Evolutionary conservation across 805 yeast species (phyloP).

Genomic region (Wickerhamiella spandovensis): DNA sequence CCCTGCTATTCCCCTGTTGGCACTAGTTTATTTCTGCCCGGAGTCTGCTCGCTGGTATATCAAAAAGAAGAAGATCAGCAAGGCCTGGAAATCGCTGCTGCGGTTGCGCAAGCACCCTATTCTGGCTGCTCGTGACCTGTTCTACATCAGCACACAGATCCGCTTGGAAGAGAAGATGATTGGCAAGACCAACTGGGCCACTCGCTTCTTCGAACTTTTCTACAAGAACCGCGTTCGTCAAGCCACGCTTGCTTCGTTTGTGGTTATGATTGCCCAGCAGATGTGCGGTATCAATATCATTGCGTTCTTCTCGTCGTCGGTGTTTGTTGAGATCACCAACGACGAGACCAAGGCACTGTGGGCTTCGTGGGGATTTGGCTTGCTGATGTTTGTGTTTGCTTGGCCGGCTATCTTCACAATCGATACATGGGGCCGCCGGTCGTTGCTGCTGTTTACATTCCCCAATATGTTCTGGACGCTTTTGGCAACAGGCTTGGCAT

Average conservation of each 20-base stretch:
- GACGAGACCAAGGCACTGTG: slow-evolving; percentile 22
- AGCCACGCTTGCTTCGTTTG: slow-evolving; percentile 63
- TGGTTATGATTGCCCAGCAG: slow-evolving; percentile 80
- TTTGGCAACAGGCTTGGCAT: slow-evolving; percentile 42
- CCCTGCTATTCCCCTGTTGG: slow-evolving; percentile 37
- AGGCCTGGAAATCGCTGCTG: slow-evolving; percentile 36
- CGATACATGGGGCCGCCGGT: slow-evolving; percentile 62
- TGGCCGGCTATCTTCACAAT: slow-evolving; percentile 67
- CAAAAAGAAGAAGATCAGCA: slow-evolving; percentile 34
- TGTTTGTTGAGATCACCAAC: slow-evolving; percentile 34
- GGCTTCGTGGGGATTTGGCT: slow-evolving; percentile 74
- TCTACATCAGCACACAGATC: slow-evolving; percentile 39
- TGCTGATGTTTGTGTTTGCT: slow-evolving; percentile 64
- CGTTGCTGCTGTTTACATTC: slow-evolving; percentile 39
- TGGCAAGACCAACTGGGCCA: background rate
- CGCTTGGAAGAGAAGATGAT: slow-evolving; percentile 23
- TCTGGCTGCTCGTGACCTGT: slow-evolving; percentile 50
- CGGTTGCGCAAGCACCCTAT: slow-evolving; percentile 33
- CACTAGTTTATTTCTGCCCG: slow-evolving; percentile 43
- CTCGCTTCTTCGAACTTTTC: background rate
- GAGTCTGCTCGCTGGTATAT: slow-evolving; percentile 72
- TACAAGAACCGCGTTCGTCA: slow-evolving; percentile 67
- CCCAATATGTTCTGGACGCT: slow-evolving; percentile 44
- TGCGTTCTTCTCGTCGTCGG: slow-evolving; percentile 68
- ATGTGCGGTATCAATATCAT: slow-evolving; percentile 81